A percentile compares a stretch with the other conserved stretches of the same genome.
These are phyloP conservation scores for Funneliformis mosseae DNA, from an alignment of 192 early-diverging fungal species.

Conservation along the genomic window DNA sequence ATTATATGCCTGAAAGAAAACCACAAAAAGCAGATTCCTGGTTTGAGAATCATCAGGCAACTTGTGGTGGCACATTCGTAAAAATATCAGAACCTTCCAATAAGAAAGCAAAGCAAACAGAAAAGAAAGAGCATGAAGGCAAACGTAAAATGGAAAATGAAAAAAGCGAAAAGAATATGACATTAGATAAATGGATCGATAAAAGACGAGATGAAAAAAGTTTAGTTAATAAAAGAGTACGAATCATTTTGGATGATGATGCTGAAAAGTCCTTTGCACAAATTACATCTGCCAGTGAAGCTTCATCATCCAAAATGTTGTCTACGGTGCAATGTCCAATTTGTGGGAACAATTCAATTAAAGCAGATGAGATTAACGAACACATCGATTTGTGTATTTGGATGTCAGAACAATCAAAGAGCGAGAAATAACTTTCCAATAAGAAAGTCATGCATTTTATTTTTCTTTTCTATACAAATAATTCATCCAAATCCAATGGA, in stretches of 20 bases:
- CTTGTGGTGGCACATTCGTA: slow-evolving; percentile 66
- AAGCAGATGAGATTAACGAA: slow-evolving; percentile 40
- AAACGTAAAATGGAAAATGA: slow-evolving; percentile 16
- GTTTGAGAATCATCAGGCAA: slow-evolving; percentile 59
- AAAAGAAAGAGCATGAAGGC: not conserved
- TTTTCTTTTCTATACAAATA: not conserved
- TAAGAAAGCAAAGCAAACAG: slow-evolving; percentile 33
- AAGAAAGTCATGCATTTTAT: not conserved
- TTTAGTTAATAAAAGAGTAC: not conserved
- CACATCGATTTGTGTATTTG: slow-evolving; percentile 45
- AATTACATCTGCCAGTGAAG: not conserved
- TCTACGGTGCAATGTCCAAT: slow-evolving; percentile 39
- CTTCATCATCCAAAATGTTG: not conserved
- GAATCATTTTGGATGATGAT: not conserved
- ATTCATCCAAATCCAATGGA: slow-evolving; percentile 3
- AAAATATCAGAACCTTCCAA: slow-evolving; percentile 61
- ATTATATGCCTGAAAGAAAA: slow-evolving; percentile 39
- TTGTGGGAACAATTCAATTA: slow-evolving; percentile 24
- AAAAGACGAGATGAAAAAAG: not conserved
- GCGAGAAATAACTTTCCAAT: not conserved
- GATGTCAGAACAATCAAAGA: not conserved
- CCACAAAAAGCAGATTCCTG: slow-evolving; percentile 71
- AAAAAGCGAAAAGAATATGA: not conserved
- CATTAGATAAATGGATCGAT: not conserved
- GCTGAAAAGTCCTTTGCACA: not conserved